Percentiles rank a stretch among this genome's conserved stretches.
phyloP scores from a whole-genome alignment of 805 yeast genomes.

The Zygotorulaspora chibaensis region DNA sequence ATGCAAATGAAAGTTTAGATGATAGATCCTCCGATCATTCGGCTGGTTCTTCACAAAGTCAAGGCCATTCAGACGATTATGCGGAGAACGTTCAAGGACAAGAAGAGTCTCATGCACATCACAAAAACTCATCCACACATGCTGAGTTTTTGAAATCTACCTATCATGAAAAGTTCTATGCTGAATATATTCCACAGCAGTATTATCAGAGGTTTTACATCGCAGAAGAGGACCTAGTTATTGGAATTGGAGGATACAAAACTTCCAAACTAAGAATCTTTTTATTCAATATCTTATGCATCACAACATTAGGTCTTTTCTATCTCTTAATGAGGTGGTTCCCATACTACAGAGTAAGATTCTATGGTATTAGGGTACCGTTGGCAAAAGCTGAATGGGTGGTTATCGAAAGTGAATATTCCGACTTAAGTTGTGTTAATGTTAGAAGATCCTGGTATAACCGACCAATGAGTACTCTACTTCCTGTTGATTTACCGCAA shows the following conservation, averaged over 20 bases:
- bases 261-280: constrained; percentile 45
- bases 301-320: constrained; percentile 63
- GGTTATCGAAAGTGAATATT: constrained; percentile 89
- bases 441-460: constrained; percentile 62
- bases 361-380: constrained; percentile 62
- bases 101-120: constrained; percentile 18
- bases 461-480: constrained; percentile 65
- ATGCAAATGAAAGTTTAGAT: constrained; percentile 34
- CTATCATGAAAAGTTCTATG: constrained; percentile 44
- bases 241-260: constrained; percentile 88
- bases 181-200: constrained; percentile 40
- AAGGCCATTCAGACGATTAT: constrained; percentile 20
- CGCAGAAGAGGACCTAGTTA: constrained; percentile 91
- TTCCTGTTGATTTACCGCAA: constrained; percentile 35
- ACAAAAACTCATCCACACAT: constrained; percentile 29
- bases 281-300: constrained; percentile 51
- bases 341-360: constrained; percentile 65
- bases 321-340: constrained; percentile 80
- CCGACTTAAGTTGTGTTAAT: constrained; percentile 63
- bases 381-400: constrained; percentile 88
- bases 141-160: constrained; percentile 32
- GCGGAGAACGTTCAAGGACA: constrained; percentile 20
- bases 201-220: constrained; percentile 79
- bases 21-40: constrained; percentile 26
- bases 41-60: constrained; percentile 18